Percentiles rank a stretch among this genome's conserved stretches.
Evolutionary conservation across 129 eudicot genomes (phyloP).

Genomic region (Erigeron canadensis): DNA sequence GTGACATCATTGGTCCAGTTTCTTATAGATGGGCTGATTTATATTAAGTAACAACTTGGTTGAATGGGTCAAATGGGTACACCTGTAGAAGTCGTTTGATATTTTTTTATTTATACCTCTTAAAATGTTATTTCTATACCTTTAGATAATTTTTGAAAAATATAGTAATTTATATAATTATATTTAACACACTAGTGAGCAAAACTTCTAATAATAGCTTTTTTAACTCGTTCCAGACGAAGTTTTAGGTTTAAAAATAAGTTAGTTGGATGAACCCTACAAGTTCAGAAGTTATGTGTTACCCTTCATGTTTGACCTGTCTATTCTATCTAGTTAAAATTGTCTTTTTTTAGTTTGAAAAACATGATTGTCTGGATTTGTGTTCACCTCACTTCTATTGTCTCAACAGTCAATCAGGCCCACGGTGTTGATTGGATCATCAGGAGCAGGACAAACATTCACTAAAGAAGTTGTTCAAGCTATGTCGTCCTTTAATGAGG

Average conservation of each 20-base stretch:
- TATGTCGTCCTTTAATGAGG: slow-evolving; percentile 88
- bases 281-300: background rate
- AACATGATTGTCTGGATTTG: background rate
- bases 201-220: background rate
- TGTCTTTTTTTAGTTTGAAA: background rate
- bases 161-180: background rate
- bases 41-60: no score
- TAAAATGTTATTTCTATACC: background rate
- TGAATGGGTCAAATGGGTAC: background rate
- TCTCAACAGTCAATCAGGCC: slow-evolving; percentile 75
- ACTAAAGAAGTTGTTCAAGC: slow-evolving; percentile 88
- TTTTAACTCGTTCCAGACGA: no score
- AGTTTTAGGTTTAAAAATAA: background rate
- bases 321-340: background rate
- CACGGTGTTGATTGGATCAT: slow-evolving; percentile 91
- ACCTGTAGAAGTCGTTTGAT: background rate
- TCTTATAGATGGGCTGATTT: background rate
- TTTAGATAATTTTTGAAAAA: background rate
- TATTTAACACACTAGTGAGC: background rate
- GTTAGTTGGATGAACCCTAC: background rate
- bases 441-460: slow-evolving; percentile 95
- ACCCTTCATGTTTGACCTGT: background rate
- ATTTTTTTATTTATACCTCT: background rate
- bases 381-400: slow-evolving; percentile 8
- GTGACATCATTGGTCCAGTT: no score